Evolutionary conservation across 2,329 filamentous ascomycete species (phyloP).

Genomic region (Epicoccum sorghinum): DNA sequence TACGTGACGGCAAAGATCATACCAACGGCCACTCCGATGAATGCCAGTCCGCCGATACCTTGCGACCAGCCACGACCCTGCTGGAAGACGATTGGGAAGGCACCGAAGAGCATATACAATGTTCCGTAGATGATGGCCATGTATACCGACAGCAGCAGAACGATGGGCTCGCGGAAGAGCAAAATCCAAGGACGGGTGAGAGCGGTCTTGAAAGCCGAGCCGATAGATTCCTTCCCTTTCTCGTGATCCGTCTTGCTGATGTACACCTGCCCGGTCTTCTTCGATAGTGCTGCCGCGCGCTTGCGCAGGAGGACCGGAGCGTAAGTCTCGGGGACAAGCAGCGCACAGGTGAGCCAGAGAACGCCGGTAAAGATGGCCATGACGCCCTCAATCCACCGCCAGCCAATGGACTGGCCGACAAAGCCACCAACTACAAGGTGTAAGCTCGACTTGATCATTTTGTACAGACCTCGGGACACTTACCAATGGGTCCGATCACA

Average conservation of each 20-base stretch:
- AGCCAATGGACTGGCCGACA: constrained; percentile 23
- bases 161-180: constrained; percentile 30
- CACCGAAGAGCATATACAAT: constrained; percentile 56
- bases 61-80: constrained; percentile 38
- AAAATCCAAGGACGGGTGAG: constrained; percentile 37
- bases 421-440: constrained; percentile 34
- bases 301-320: constrained; percentile 65
- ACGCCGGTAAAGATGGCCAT: constrained; percentile 59
- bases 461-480: neutral
- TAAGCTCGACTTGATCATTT: constrained; percentile 32
- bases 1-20: constrained; percentile 24
- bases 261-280: constrained; percentile 60
- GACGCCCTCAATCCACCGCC: constrained; percentile 51
- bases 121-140: constrained; percentile 50
- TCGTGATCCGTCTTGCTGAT: constrained; percentile 54
- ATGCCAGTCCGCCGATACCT: constrained; percentile 49
- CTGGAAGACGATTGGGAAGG: constrained; percentile 55
- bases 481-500: constrained; percentile 51
- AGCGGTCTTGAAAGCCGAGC: constrained; percentile 1
- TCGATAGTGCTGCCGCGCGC: constrained; percentile 65
- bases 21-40: constrained; percentile 25
- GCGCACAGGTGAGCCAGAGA: constrained; percentile 37
- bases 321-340: constrained; percentile 64
- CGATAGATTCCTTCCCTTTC: constrained; percentile 9
- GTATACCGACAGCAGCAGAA: constrained; percentile 24